Percentiles rank a stretch among this genome's conserved stretches.
Evolutionary conservation across 2,329 filamentous ascomycete genomes (phyloP).

Genomic region (Teratosphaeria gauchensis): DNA sequence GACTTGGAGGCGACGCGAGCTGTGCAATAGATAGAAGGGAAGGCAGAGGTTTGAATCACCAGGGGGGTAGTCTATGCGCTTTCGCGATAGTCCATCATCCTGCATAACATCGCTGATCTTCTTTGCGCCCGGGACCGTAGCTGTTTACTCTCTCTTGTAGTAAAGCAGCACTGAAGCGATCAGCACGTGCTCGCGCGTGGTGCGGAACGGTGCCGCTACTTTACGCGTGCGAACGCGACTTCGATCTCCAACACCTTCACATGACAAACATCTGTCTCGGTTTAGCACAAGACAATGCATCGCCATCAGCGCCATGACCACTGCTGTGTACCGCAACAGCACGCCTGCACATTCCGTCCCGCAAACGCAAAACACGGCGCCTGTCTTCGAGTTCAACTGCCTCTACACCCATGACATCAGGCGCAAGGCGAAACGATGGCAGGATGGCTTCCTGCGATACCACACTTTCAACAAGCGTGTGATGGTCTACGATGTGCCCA

Average conservation of each 20-base stretch:
- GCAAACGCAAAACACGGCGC: conserved; percentile 55
- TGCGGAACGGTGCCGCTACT: not conserved
- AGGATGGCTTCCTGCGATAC: conserved; percentile 79
- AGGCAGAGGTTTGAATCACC: no score
- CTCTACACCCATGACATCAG: conserved; percentile 79
- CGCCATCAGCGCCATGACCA: conserved; percentile 17
- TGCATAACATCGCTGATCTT: no score
- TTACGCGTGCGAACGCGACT: not conserved
- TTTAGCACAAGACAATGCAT: not conserved
- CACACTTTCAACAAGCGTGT: conserved; percentile 85
- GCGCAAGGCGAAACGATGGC: conserved; percentile 85
- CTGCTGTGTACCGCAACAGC: conserved; percentile 22
- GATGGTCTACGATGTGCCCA: conserved; percentile 78
- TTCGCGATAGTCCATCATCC: no score
- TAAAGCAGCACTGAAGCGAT: no score
- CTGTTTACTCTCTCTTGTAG: no score
- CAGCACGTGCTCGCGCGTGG: not conserved
- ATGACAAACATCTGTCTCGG: not conserved
- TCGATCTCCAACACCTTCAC: not conserved
- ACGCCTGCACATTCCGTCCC: conserved; percentile 32
- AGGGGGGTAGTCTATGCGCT: no score
- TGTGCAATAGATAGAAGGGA: no score
- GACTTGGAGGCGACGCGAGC: no score
- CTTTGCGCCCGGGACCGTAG: no score
- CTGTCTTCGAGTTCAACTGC: conserved; percentile 72